phyloP scores from a whole-genome alignment of 225 moss, liverwort and hornwort genomes.

The Neckera pumila region DNA sequence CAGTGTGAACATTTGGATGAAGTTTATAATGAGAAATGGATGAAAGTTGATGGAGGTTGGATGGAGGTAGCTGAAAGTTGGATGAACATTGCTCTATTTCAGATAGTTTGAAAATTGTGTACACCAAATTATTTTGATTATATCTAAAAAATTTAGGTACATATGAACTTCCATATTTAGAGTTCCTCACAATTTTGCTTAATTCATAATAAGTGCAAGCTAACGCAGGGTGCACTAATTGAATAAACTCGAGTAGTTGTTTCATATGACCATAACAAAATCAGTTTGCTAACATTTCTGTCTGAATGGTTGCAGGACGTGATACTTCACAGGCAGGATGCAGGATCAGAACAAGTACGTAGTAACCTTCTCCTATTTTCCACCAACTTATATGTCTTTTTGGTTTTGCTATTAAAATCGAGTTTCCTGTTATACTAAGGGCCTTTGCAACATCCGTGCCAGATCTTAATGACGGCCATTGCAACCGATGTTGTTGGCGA shows the following conservation, averaged over 20 bases:
- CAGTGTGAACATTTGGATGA: not conserved
- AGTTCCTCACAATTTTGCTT: not conserved
- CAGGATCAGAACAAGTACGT: constrained; percentile 25
- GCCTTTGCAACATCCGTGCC: not conserved
- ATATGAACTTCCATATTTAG: not conserved
- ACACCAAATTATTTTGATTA: not conserved
- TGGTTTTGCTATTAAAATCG: not conserved
- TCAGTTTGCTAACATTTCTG: not conserved
- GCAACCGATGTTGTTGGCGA: constrained; percentile 60
- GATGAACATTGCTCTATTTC: not conserved
- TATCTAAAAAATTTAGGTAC: not conserved
- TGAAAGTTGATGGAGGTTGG: not conserved
- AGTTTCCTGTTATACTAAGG: not conserved
- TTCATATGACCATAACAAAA: not conserved
- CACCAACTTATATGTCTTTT: not conserved
- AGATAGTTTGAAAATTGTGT: not conserved
- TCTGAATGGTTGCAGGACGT: constrained; percentile 31
- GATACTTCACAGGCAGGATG: not conserved
- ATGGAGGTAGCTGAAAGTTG: not conserved
- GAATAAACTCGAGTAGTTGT: not conserved
- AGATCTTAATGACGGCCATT: constrained; percentile 14
- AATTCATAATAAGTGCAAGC: not conserved
- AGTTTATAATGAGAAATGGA: not conserved
- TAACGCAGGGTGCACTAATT: not conserved
- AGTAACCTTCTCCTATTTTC: not conserved